phyloP scores from a whole-genome alignment of 805 yeast genomes.

The Candida railenensis region DNA sequence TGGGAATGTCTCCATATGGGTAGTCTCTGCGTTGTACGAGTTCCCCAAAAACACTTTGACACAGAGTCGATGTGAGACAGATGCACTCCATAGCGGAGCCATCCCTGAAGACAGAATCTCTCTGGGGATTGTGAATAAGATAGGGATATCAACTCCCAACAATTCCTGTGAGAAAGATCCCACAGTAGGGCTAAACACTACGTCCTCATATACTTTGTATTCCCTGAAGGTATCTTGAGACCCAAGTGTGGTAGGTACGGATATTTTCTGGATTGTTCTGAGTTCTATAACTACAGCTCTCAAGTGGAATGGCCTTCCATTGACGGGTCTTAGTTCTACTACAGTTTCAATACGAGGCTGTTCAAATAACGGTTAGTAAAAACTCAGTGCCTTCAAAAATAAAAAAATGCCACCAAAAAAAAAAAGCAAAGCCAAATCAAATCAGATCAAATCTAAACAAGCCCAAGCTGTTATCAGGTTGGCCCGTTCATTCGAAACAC shows the following conservation, averaged over 20 bases:
- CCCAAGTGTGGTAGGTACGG: constrained; percentile 34
- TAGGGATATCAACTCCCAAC: constrained; percentile 58
- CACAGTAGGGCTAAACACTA: constrained; percentile 36
- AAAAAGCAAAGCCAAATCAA: too few relatives aligned
- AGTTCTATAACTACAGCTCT: constrained; percentile 49
- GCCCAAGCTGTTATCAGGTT: too few relatives aligned
- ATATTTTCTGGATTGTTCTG: constrained; percentile 50
- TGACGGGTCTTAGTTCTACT: constrained; percentile 51
- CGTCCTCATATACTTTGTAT: constrained; percentile 31
- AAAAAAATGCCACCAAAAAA: not conserved
- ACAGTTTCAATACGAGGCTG: constrained; percentile 60
- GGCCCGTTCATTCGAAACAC: too few relatives aligned
- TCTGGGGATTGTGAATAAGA: constrained; percentile 54
- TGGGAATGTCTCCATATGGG: constrained; percentile 41
- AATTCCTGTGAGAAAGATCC: constrained; percentile 40
- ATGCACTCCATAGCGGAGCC: constrained; percentile 46
- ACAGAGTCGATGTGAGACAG: constrained; percentile 45
- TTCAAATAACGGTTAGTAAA: too few relatives aligned
- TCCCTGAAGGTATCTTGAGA: constrained; percentile 33
- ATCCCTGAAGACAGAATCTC: constrained; percentile 54
- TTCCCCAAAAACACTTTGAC: constrained; percentile 36
- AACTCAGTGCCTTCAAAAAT: too few relatives aligned
- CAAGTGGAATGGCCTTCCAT: constrained; percentile 46
- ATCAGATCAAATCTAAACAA: too few relatives aligned
- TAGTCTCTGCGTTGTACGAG: constrained; percentile 26